Evolutionary conservation across 768 basidiomycete species (phyloP), one percentile per base, ranked within the genome.

Genomic region (Phlebiopsis gigantea): DNA sequence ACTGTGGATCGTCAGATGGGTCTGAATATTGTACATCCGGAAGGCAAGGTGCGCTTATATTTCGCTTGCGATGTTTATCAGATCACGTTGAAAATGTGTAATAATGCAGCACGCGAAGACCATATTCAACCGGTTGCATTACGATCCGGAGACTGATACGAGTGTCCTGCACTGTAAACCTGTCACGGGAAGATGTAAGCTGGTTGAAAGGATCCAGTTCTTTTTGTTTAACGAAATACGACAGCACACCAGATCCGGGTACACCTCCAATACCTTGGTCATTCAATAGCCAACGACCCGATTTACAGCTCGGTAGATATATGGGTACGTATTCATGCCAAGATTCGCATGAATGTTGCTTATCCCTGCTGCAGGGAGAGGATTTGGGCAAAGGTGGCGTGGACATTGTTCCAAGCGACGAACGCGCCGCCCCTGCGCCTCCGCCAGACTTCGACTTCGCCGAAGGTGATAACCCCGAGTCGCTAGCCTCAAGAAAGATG

Each of bases 1-100:
- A 94, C 93, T 0, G 85, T 98, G 1, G 97, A 99, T 71, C 80
- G 94, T 51, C 95, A 98, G 68, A 94, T 98, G 86, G 97, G 97
- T 3, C 72, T 99, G 46, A 98, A 98, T 59, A 88, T 98, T 51
- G 91, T 98, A 15, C 93, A 97, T 66, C 93, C 95, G 0, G 85
- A 95, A 56, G 97, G 97, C 43, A 94, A 98, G 79, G 93, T 92
- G 64, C 34, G 72, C 28, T 19, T 15, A 14, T 28, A 15, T 7
- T 7, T 47, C 34, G 9, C 43, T 24, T 14, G 4, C 29, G 10
- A 17, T 22, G 7, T 14, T 21, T 15, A n/a, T 4, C 2, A 19
- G 12, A 14, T 29, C 17, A n/a, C n/a, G n/a, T n/a, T n/a, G n/a
- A n/a, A n/a, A n/a, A n/a, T n/a, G n/a, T n/a, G n/a, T n/a, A n/a